These are phyloP conservation scores for Fusarium penzigii DNA, from an alignment of 2,329 filamentous ascomycete genomes.

Conservation along the genomic window DNA sequence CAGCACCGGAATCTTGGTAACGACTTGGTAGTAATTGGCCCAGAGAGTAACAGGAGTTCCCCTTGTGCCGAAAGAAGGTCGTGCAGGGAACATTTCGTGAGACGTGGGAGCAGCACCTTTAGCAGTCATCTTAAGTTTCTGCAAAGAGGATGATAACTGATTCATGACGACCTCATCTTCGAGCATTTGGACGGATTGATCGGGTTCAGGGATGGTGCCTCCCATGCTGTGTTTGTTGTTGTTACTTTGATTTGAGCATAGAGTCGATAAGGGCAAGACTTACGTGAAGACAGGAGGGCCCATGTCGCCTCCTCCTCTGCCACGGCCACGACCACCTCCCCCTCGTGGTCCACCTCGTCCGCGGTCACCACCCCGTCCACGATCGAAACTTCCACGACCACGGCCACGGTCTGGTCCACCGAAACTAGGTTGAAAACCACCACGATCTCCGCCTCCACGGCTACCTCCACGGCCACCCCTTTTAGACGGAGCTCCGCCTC, in stretches of 20 bases:
- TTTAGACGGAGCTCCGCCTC: conserved; percentile 13
- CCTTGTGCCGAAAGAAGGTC: conserved; percentile 50
- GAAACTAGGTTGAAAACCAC: conserved; percentile 17
- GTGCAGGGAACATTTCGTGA: conserved; percentile 41
- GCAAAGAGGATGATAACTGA: conserved; percentile 39
- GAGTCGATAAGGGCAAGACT: neutral
- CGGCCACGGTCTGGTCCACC: conserved; percentile 16
- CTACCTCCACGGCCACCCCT: conserved; percentile 17
- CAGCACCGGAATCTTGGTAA: conserved; percentile 37
- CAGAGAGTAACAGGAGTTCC: conserved; percentile 48
- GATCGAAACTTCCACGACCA: conserved; percentile 20
- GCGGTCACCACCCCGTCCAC: conserved; percentile 22
- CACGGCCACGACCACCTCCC: conserved; percentile 20
- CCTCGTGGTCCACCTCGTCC: conserved; percentile 23
- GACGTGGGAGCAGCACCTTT: conserved; percentile 10
- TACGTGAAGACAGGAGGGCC: conserved; percentile 23
- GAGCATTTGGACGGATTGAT: conserved; percentile 34
- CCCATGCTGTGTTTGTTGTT: conserved; percentile 25
- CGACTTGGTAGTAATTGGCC: conserved; percentile 56
- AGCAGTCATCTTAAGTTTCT: conserved; percentile 33
- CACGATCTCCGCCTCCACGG: conserved; percentile 12
- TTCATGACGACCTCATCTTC: conserved; percentile 43
- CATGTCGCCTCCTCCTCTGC: conserved; percentile 13
- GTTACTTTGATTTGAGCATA: neutral
- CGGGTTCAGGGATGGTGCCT: conserved; percentile 19